Conservation (phyloP, 148 eudicot species). For the Nyssa sinensis region DNA sequence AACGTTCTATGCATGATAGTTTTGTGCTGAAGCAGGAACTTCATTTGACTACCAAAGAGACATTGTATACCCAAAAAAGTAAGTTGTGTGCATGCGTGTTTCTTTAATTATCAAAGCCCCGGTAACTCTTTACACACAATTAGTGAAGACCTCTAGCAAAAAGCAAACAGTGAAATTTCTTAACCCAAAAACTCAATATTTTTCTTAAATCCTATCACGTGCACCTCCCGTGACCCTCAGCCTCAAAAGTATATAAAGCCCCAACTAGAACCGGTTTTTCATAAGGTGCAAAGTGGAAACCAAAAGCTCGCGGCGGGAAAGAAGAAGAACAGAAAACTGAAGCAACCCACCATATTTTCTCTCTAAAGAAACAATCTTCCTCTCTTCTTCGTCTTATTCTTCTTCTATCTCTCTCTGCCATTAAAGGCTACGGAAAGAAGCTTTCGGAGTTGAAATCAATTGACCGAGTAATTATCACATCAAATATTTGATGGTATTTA, state of each 20-base stretch:
- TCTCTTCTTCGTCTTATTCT: too few relatives aligned
- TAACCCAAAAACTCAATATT: too few relatives aligned
- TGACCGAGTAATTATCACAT: neutral
- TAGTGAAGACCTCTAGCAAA: too few relatives aligned
- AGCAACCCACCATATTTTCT: neutral
- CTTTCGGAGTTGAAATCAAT: neutral
- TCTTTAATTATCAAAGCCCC: neutral
- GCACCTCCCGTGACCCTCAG: too few relatives aligned
- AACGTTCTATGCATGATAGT: neutral
- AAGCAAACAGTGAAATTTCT: too few relatives aligned
- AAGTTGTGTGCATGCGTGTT: constrained; percentile 9
- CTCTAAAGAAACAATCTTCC: neutral
- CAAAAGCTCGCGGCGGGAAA: constrained; percentile 4
- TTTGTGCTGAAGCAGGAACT: constrained; percentile 45
- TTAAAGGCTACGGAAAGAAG: neutral
- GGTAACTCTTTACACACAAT: neutral
- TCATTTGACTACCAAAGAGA: constrained; percentile 28
- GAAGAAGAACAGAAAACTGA: neutral
- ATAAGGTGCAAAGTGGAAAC: neutral
- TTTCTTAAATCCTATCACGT: too few relatives aligned
- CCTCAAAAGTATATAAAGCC: too few relatives aligned
- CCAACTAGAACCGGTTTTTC: too few relatives aligned
- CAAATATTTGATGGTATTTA: too few relatives aligned
- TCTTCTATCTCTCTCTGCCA: too few relatives aligned
- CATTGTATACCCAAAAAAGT: constrained; percentile 23